These are phyloP conservation scores for Penicillium macrosclerotiorum DNA, from an alignment of 495 filamentous ascomycete species.

Conservation along the genomic window DNA sequence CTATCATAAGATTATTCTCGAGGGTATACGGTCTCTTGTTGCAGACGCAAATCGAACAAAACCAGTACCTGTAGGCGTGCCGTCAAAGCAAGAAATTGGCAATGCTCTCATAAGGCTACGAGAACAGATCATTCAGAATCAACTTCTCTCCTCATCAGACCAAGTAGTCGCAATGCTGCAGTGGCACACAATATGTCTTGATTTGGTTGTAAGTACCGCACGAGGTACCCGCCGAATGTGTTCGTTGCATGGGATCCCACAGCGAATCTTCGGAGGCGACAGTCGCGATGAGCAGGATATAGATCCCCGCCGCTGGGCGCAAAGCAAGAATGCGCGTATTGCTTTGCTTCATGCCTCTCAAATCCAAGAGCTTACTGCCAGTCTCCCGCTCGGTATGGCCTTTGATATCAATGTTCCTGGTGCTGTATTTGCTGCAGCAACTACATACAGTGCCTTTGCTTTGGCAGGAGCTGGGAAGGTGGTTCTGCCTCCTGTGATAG, in stretches of 20 bases:
- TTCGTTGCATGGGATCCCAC: no score
- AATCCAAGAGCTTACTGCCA: neutral
- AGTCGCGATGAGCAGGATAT: neutral
- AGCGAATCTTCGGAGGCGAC: no score
- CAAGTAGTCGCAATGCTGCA: no score
- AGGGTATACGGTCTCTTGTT: neutral
- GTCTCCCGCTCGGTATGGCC: neutral
- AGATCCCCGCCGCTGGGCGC: neutral
- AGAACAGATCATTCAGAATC: no score
- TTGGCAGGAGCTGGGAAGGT: conserved; percentile 1
- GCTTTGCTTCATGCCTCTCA: neutral
- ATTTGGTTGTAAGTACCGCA: no score
- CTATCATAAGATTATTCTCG: neutral
- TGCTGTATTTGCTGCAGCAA: neutral
- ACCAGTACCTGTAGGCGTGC: no score
- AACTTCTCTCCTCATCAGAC: no score
- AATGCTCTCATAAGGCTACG: no score
- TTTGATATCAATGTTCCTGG: conserved; percentile 1
- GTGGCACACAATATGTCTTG: no score
- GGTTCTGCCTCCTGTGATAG: no score
- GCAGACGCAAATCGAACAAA: neutral
- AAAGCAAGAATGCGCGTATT: conserved; percentile 1
- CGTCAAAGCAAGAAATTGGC: no score
- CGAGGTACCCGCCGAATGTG: no score
- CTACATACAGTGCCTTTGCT: neutral